Evolutionary conservation across 2,329 filamentous ascomycete species (phyloP).

Genomic region (Incumbomyces delicatus): DNA sequence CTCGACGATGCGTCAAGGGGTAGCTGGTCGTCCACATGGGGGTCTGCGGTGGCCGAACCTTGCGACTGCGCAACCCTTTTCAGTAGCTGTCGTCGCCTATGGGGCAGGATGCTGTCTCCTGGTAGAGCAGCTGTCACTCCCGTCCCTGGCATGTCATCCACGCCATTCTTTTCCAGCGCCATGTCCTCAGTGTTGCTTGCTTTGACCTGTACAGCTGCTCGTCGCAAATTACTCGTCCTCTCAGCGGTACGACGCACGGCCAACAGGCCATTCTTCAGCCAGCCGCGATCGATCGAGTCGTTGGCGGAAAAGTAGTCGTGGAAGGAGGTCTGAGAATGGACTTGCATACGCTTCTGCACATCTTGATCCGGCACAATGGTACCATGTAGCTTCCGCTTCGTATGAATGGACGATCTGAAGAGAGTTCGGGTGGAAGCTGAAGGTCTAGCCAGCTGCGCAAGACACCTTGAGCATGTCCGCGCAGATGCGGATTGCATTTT

Average conservation of each 20-base stretch:
- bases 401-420: conserved; percentile 13
- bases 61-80: conserved; percentile 8
- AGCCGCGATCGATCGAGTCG: conserved; percentile 19
- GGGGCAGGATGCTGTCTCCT: conserved; percentile 12
- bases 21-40: conserved; percentile 26
- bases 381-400: conserved; percentile 17
- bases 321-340: conserved; percentile 15
- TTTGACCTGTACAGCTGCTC: conserved; percentile 1
- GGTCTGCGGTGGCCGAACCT: conserved; percentile 11
- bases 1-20: conserved; percentile 53
- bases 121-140: background rate
- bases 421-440: conserved; percentile 7
- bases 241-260: conserved; percentile 14
- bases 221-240: background rate
- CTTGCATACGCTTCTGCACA: conserved; percentile 5
- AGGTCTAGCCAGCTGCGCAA: conserved; percentile 8
- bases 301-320: conserved; percentile 22
- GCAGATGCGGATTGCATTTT: conserved; percentile 2
- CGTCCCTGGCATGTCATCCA: background rate
- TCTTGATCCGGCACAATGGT: conserved; percentile 7
- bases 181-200: background rate
- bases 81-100: conserved; percentile 13
- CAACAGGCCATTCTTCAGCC: conserved; percentile 19
- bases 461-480: conserved; percentile 7
- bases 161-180: background rate